phyloP scores from a whole-genome alignment of 257 asterid genomes.

The Paraleonurus japonicus region DNA sequence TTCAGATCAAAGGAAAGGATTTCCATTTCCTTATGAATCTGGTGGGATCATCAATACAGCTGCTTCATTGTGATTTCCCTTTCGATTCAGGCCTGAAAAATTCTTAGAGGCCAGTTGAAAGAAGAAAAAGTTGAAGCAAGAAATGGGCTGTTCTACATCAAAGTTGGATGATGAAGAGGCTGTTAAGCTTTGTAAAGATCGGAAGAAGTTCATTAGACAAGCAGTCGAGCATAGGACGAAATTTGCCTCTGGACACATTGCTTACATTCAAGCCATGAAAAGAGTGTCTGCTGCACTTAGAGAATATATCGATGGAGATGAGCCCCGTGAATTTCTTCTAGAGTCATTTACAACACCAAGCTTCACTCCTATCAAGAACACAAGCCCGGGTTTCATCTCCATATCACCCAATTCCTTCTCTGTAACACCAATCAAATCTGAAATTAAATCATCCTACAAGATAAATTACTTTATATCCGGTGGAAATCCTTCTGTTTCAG shows the following conservation, averaged over 20 bases:
- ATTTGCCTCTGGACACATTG: constrained; percentile 84
- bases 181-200: constrained; percentile 82
- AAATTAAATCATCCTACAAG: constrained; percentile 43
- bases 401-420: constrained; percentile 66
- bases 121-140: constrained; percentile 22
- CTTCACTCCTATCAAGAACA: constrained; percentile 49
- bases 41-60: constrained; percentile 40
- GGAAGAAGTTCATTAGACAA: constrained; percentile 83
- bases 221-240: constrained; percentile 77
- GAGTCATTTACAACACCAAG: constrained; percentile 57
- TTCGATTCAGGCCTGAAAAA: constrained; percentile 54
- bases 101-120: constrained; percentile 17
- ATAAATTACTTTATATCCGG: constrained; percentile 66
- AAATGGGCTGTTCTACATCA: constrained; percentile 95
- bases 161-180: constrained; percentile 93
- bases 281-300: constrained; percentile 86
- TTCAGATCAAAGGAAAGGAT: constrained; percentile 43
- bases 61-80: constrained; percentile 33
- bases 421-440: constrained; percentile 45
- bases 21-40: constrained; percentile 49
- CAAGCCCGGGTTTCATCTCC: constrained; percentile 62
- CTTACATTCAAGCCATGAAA: constrained; percentile 77
- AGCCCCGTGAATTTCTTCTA: constrained; percentile 67
- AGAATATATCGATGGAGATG: constrained; percentile 80
- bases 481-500: constrained; percentile 68